Evolutionary conservation across 1,284 basidiomycete species (phyloP).

Genomic region (Marasmius oreades): DNA sequence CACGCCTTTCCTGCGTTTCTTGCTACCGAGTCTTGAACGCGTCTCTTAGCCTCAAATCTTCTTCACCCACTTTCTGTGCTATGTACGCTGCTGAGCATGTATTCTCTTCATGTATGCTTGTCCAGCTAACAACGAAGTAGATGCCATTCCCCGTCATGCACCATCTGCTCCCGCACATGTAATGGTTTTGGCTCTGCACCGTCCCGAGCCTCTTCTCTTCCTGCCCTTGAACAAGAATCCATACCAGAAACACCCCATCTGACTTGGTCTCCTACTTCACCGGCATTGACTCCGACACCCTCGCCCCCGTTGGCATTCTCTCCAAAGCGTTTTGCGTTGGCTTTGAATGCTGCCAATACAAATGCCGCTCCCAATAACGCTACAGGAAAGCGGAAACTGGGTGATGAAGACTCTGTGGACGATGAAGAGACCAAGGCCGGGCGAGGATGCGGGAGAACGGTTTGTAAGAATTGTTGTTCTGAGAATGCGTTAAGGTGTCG

Average conservation of each 20-base stretch:
- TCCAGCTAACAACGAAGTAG: slow-evolving; percentile 15
- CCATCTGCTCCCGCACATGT: slow-evolving; percentile 33
- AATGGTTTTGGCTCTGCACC: slow-evolving; percentile 22
- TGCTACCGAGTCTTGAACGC: slow-evolving; percentile 26
- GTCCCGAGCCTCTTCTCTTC: neutral
- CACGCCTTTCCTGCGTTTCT: slow-evolving; percentile 20
- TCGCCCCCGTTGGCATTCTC: slow-evolving; percentile 11
- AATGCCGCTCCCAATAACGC: slow-evolving; percentile 13
- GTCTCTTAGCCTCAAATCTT: slow-evolving; percentile 9
- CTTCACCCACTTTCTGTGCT: slow-evolving; percentile 16
- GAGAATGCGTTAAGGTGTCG: too few relatives aligned
- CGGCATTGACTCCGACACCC: slow-evolving; percentile 17
- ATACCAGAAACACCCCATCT: slow-evolving; percentile 30
- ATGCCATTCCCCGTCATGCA: slow-evolving; percentile 27
- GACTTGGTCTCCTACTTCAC: slow-evolving; percentile 28
- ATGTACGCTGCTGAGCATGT: slow-evolving; percentile 16
- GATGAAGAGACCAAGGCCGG: too few relatives aligned
- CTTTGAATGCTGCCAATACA: slow-evolving; percentile 25
- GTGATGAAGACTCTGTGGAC: slow-evolving; percentile 12
- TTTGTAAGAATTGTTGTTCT: too few relatives aligned
- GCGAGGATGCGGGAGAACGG: slow-evolving; percentile 12
- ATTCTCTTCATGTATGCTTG: neutral
- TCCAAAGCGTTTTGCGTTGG: slow-evolving; percentile 23
- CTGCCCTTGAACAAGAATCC: neutral
- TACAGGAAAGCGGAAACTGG: slow-evolving; percentile 24